A percentile compares a stretch with the other conserved stretches of the same genome.
Conservation (phyloP, 208 protist genomes). For the Leishmania tarentolae region DNA sequence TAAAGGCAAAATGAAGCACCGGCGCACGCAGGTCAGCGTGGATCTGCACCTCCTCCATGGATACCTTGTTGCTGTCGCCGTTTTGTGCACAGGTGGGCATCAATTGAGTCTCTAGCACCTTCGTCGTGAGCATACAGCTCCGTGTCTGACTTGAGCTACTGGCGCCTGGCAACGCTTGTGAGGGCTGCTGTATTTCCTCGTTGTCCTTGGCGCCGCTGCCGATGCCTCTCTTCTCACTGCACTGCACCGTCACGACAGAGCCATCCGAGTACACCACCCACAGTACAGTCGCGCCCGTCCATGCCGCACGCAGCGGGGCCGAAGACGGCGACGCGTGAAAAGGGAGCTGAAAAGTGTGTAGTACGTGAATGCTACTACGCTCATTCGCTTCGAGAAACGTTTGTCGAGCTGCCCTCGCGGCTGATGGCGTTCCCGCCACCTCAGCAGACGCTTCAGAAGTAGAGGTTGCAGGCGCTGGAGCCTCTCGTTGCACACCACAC, state of each 20-base stretch:
- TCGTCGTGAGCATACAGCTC: neutral
- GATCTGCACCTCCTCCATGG: slow-evolving; percentile 11
- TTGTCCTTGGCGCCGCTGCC: neutral
- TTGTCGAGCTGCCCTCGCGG: slow-evolving; percentile 4
- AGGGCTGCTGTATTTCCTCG: slow-evolving; percentile 14
- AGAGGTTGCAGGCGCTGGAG: neutral
- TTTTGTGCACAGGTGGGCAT: neutral
- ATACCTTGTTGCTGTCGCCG: neutral
- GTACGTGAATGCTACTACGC: slow-evolving; percentile 12
- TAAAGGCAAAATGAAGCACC: slow-evolving; percentile 33
- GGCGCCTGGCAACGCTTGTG: neutral
- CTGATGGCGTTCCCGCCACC: neutral
- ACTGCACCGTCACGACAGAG: slow-evolving; percentile 32
- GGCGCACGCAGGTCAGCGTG: slow-evolving; percentile 33
- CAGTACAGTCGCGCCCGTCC: slow-evolving; percentile 37
- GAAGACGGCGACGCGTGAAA: slow-evolving; percentile 14
- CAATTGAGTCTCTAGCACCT: slow-evolving; percentile 15
- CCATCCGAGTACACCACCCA: slow-evolving; percentile 69
- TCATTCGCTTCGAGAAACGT: slow-evolving; percentile 19
- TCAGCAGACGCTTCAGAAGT: neutral
- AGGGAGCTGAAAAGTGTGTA: slow-evolving; percentile 29
- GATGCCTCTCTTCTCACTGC: neutral
- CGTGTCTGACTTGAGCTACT: neutral
- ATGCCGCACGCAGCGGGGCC: slow-evolving; percentile 33
- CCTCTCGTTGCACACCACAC: slow-evolving; percentile 28